phyloP scores from a whole-genome alignment of 75 land plant species.

The Sequoia sempervirens region DNA sequence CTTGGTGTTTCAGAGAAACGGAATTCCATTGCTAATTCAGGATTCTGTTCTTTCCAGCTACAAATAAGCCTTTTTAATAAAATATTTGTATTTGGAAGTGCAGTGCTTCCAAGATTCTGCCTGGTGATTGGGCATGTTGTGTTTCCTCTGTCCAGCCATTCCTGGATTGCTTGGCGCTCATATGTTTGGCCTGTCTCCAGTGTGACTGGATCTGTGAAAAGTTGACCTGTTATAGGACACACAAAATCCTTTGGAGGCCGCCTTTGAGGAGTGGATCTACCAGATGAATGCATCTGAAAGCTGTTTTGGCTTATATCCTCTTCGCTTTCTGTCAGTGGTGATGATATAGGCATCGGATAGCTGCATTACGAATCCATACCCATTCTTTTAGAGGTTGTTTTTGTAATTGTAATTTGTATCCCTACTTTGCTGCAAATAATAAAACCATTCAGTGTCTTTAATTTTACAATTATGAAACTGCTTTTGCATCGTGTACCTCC shows the following conservation, averaged over 20 bases:
- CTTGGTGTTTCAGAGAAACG: not conserved
- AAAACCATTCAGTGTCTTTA: not conserved
- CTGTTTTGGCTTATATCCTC: slow-evolving; percentile 31
- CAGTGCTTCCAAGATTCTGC: slow-evolving; percentile 38
- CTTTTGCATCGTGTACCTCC: not conserved
- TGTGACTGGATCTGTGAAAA: slow-evolving; percentile 62
- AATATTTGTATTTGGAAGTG: slow-evolving; percentile 52
- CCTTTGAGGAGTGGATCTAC: slow-evolving; percentile 16
- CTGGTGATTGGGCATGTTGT: slow-evolving; percentile 65
- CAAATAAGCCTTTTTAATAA: slow-evolving; percentile 58
- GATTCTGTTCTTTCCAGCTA: slow-evolving; percentile 54
- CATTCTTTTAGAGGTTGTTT: not conserved
- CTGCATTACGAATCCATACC: not conserved
- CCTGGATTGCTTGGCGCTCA: slow-evolving; percentile 60
- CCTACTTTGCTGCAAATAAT: not conserved
- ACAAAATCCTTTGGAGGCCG: slow-evolving; percentile 64
- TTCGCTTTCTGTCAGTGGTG: slow-evolving; percentile 20
- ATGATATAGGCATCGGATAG: not conserved
- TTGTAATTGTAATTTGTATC: not conserved
- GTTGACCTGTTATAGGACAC: slow-evolving; percentile 55
- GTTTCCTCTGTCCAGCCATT: slow-evolving; percentile 67
- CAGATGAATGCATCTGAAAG: slow-evolving; percentile 19
- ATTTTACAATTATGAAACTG: not conserved
- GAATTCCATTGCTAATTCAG: slow-evolving; percentile 28
- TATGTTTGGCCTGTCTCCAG: slow-evolving; percentile 70